Evolutionary conservation across 306 rosid genomes (phyloP), one percentile per base, ranked within the genome.

Genomic region (Fragaria vesca): DNA sequence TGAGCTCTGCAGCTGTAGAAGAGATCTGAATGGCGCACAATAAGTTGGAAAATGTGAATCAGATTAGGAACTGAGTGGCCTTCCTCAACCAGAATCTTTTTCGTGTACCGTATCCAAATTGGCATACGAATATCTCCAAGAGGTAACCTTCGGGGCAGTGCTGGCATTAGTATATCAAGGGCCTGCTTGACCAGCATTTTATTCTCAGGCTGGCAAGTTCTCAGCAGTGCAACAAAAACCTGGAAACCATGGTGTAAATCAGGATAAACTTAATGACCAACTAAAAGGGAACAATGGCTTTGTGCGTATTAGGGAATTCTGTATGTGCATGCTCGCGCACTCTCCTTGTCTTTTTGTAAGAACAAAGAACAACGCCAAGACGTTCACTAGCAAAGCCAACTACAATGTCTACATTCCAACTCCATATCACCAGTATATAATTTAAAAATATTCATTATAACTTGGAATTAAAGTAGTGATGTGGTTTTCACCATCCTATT

Each of bases 161-260:
- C 99, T 40, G 99, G 99, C 99, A 96, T 96, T 63, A 96, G 89
- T 83, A 96, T 96, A 86, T 96, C 99, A 50, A 96, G 99, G 76
- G 99, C 98, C 89, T 96, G 99, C 90, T 93, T 93, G 86, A 96
- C 99, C 87, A 96, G 82, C 99, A 96, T 93, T 91, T 93, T 93
- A 86, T 93, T 96, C 82, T 96, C 99, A 18, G 94, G 99, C 83
- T 96, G 99, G 87, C 99, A 96, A 72, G 99, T 96, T 85, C 97
- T 90, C 61, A 96, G 98, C 78, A 96, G 99, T 62, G 99, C 99
- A 50, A 91, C 98, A 88, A 96, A 96, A 83, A 96, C 99, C 99
- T 96, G 97, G 85, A 86, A 66, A 72, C 83, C 21, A 77, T 79
- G 45, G 57, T 75, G 76, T 66, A 66, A 71, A 45, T 68, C 54